phyloP scores from a whole-genome alignment of 805 yeast genomes.

The Priceomyces fermenticarens region DNA sequence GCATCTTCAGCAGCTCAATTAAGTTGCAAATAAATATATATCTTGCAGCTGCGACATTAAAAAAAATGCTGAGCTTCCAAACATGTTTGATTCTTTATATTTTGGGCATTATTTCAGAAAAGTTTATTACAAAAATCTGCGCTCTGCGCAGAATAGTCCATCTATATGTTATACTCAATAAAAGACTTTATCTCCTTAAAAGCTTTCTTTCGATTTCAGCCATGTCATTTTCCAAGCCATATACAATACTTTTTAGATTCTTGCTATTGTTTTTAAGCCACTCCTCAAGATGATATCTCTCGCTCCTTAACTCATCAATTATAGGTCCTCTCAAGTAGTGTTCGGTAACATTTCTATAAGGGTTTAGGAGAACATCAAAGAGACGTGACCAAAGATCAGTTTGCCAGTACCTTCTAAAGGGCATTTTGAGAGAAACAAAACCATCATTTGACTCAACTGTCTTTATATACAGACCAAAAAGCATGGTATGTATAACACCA shows the following conservation, averaged over 20 bases:
- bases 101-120: too few relatives aligned
- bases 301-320: slow-evolving; percentile 27
- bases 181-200: too few relatives aligned
- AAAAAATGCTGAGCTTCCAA: too few relatives aligned
- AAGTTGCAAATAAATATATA: too few relatives aligned
- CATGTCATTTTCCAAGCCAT: slow-evolving; percentile 31
- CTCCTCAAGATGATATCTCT: slow-evolving; percentile 37
- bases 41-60: too few relatives aligned
- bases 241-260: slow-evolving; percentile 28
- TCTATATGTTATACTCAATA: too few relatives aligned
- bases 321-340: slow-evolving; percentile 37
- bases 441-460: slow-evolving; percentile 25
- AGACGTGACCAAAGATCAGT: slow-evolving; percentile 64
- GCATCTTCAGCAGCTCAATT: too few relatives aligned
- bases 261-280: slow-evolving; percentile 30
- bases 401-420: slow-evolving; percentile 76
- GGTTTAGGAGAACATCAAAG: slow-evolving; percentile 63
- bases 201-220: slow-evolving; percentile 10
- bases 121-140: too few relatives aligned
- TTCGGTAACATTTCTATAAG: slow-evolving; percentile 26
- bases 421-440: slow-evolving; percentile 34
- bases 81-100: too few relatives aligned
- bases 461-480: slow-evolving; percentile 66
- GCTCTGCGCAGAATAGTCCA: too few relatives aligned
- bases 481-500: slow-evolving; percentile 63